Evolutionary conservation across 1,284 basidiomycete genomes (phyloP).

Genomic region (Filobasidium uniguttulatum): DNA sequence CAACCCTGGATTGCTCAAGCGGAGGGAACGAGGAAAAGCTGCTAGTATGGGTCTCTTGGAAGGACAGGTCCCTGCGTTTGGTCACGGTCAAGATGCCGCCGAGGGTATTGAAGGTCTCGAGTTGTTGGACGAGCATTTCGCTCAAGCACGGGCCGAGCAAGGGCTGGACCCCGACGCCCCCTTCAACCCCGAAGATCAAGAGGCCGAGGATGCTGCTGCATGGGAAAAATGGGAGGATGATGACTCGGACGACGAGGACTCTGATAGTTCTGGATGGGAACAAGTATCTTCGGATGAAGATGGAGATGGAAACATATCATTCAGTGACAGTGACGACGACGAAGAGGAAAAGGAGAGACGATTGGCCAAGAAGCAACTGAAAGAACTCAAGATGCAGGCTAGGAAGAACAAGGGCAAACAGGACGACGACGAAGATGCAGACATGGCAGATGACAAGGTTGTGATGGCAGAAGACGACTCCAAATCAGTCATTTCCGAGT

Average conservation of each 20-base stretch:
- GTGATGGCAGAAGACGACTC: no score
- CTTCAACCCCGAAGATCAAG: conserved; percentile 44
- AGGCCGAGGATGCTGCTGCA: conserved; percentile 55
- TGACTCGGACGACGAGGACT: conserved; percentile 54
- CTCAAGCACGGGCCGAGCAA: conserved; percentile 51
- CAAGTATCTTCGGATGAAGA: conserved; percentile 66
- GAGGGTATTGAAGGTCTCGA: conserved; percentile 82
- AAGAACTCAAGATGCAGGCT: conserved; percentile 23
- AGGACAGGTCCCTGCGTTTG: conserved; percentile 60
- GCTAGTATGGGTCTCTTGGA: conserved; percentile 59
- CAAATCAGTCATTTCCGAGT: conserved; percentile 28
- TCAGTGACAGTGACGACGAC: conserved; percentile 53
- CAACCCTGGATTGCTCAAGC: conserved; percentile 83
- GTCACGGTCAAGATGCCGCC: conserved; percentile 53
- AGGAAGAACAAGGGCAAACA: conserved; percentile 20
- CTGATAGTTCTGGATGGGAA: conserved; percentile 69
- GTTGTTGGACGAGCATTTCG: conserved; percentile 78
- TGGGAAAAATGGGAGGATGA: conserved; percentile 77
- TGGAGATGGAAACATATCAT: conserved; percentile 52
- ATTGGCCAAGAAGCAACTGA: conserved; percentile 16
- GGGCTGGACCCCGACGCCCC: conserved; percentile 36
- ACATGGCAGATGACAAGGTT: no score
- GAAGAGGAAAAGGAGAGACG: conserved; percentile 11
- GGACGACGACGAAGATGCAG: conserved; percentile 24
- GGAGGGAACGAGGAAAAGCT: conserved; percentile 75